A percentile compares a stretch with the other conserved stretches of the same genome.
Evolutionary conservation across 2,329 filamentous ascomycete genomes (phyloP).

Genomic region (Aureobasidium sp.): DNA sequence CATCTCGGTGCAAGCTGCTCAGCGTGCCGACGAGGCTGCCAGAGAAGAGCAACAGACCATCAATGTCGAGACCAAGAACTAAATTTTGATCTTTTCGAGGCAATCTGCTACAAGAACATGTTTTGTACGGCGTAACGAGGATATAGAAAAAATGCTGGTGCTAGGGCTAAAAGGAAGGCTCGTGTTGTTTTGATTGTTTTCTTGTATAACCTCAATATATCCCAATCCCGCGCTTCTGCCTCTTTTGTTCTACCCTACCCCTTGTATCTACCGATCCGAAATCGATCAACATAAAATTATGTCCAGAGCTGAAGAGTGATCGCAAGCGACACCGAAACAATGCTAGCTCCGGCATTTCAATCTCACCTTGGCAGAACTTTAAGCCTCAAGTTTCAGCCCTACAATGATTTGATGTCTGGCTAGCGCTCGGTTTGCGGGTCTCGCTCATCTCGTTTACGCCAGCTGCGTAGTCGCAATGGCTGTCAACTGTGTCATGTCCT

Average conservation of each 20-base stretch:
- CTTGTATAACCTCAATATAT: conserved; percentile 12
- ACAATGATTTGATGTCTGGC: background rate
- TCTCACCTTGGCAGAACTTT: background rate
- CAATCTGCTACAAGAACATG: background rate
- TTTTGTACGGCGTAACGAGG: conserved; percentile 1
- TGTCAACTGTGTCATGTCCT: background rate
- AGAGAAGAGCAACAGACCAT: conserved; percentile 17
- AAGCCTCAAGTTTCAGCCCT: conserved; percentile 3
- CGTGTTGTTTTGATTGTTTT: conserved; percentile 8
- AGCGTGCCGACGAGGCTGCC: conserved; percentile 17
- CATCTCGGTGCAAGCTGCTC: conserved; percentile 25
- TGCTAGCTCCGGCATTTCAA: background rate
- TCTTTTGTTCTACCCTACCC: background rate
- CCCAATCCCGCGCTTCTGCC: background rate
- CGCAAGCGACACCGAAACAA: background rate
- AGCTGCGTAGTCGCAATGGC: background rate
- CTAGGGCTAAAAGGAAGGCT: background rate
- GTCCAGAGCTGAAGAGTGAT: background rate
- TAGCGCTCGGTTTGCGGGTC: background rate
- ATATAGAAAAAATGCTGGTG: conserved; percentile 3
- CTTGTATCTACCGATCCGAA: background rate
- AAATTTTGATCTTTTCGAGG: background rate
- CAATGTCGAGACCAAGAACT: conserved; percentile 13
- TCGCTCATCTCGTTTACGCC: conserved; percentile 8
- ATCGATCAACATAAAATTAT: background rate